Conservation (phyloP, 2,329 filamentous ascomycete genomes). For the Sarocladium strictum region DNA sequence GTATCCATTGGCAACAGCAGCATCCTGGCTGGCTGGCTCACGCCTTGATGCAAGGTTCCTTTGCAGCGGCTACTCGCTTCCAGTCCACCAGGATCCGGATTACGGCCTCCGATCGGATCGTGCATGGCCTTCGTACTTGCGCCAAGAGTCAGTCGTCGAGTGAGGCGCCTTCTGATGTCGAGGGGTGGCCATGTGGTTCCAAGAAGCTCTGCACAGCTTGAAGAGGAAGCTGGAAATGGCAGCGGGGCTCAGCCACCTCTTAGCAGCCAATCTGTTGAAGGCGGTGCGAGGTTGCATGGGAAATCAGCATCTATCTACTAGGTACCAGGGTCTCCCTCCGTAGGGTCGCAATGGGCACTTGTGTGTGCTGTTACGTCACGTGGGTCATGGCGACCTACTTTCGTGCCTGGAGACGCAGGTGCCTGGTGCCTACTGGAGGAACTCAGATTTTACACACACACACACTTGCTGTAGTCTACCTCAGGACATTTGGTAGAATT, state of each 20-base stretch:
- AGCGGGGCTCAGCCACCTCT: neutral
- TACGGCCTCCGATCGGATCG: neutral
- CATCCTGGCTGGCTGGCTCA: neutral
- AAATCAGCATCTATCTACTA: too few species aligned
- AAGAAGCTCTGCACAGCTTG: neutral
- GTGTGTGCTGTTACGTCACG: too few species aligned
- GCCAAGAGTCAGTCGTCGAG: neutral
- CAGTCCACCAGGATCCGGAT: neutral
- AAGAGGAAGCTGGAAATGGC: neutral
- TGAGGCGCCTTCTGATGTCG: neutral
- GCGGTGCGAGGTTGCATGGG: neutral
- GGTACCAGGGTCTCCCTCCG: too few species aligned
- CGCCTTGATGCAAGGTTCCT: neutral
- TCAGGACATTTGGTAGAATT: too few species aligned
- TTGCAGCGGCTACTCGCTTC: neutral
- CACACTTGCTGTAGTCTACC: too few species aligned
- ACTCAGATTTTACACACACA: too few species aligned
- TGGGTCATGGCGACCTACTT: too few species aligned
- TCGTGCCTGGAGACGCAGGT: too few species aligned
- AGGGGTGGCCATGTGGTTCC: neutral
- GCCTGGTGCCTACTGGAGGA: too few species aligned
- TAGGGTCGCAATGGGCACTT: too few species aligned
- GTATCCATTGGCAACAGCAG: neutral
- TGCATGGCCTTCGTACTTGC: neutral
- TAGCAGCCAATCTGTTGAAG: neutral